Evolutionary conservation across 2,329 filamentous ascomycete species (phyloP), one percentile per base, ranked within the genome.

Genomic region (Magnaporthiopsis rhizophila): DNA sequence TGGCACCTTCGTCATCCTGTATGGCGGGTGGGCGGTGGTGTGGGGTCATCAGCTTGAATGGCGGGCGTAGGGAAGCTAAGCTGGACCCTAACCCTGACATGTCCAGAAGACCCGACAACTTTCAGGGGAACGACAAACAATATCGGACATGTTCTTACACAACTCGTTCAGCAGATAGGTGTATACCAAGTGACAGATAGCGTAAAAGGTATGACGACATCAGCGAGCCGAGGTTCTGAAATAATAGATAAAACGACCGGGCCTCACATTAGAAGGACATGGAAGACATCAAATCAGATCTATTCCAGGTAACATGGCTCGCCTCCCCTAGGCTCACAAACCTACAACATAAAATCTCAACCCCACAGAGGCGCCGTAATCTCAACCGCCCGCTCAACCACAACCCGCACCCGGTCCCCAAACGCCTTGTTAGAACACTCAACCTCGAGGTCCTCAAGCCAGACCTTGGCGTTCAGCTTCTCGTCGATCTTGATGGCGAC

Each of bases 361-460:
- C 77, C 81, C 85, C 85, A 89, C 18, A 95, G 80, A 59, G 90
- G 89, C 60, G 90, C 90, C 18, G 93, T 91, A 32, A 92, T 90
- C 79, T 97, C 93, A 3, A 94, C 89, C 0, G 90, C 93, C 69
- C 92, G 83, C 75, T 98, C 94, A 13, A 97, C 90, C 11, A 99
- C 92, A 1, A 91, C 92, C 69, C 89, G 85, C 6, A 99, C 91
- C 65, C 95, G 83, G 74, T 96, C 94, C 60, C 87, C 87, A 72
- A 97, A 85, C 24, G 91, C 86, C 67, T 87, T 86, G 68, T 92
- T 92, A 64, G 79, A 79, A 74, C 92, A 96, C 76, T 98, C 95
- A 5, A 99, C 90, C 70, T 96, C 92, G 59, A 98, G 77, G 69
- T 90, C 87, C 80, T 98, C 95, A 56, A 99, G 79, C 93, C 94